phyloP scores from a whole-genome alignment of 78 protist genomes.

The Dictyostelium brefeldianum region DNA sequence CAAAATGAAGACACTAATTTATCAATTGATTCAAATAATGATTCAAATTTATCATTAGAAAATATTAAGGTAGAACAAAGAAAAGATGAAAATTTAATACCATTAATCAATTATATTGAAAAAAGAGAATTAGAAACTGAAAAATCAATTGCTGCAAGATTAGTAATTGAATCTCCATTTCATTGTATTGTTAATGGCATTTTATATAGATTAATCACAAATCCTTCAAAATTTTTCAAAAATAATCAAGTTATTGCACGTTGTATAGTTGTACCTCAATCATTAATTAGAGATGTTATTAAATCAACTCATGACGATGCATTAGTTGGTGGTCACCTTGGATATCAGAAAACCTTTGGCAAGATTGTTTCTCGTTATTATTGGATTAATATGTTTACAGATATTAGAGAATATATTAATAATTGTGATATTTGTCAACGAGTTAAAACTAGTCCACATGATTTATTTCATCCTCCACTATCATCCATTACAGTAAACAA shows the following conservation, averaged over 20 bases:
- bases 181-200: not conserved
- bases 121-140: not conserved
- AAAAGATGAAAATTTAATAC: no score
- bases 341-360: not conserved
- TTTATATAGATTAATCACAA: not conserved
- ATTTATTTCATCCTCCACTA: no score
- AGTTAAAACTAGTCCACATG: not conserved
- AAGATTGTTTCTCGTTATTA: not conserved
- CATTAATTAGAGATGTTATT: not conserved
- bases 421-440: not conserved
- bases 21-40: no score
- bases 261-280: not conserved
- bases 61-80: no score
- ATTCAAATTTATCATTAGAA: no score
- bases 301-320: not conserved
- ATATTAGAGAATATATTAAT: not conserved
- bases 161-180: not conserved
- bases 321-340: not conserved
- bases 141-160: not conserved
- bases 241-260: not conserved
- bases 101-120: not conserved
- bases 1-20: no score
- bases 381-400: not conserved
- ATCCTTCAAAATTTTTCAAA: not conserved
- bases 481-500: not conserved